A percentile compares a stretch with the other conserved stretches of the same genome.
These are phyloP conservation scores for Psilocybe cyanescens DNA, from an alignment of 768 basidiomycete species.

Conservation along the genomic window DNA sequence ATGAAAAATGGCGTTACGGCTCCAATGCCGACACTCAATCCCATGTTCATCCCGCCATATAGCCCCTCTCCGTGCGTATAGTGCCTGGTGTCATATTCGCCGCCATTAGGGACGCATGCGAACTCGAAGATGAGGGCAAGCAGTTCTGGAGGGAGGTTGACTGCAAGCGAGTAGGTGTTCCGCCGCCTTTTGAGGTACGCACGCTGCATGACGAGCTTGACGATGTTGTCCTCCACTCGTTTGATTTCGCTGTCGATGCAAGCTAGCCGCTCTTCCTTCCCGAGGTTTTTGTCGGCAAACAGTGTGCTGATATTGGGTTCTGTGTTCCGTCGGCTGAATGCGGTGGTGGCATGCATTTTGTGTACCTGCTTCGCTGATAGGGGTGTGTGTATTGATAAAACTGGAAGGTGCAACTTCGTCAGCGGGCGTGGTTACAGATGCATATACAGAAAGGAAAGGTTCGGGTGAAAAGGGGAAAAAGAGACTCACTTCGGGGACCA, in stretches of 20 bases:
- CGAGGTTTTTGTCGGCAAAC: conserved; percentile 3
- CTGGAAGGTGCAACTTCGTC: background rate
- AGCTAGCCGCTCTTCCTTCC: conserved; percentile 10
- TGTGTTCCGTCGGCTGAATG: conserved; percentile 10
- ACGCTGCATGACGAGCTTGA: conserved; percentile 21
- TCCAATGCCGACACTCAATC: conserved; percentile 14
- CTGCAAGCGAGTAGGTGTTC: conserved; percentile 21
- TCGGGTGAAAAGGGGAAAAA: background rate
- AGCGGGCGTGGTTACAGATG: background rate
- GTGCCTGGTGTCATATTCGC: background rate
- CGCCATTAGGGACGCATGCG: conserved; percentile 15
- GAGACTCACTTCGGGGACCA: conserved; percentile 6
- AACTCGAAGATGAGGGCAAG: conserved; percentile 23
- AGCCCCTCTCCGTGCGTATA: background rate
- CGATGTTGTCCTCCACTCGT: conserved; percentile 23
- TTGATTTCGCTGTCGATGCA: conserved; percentile 23
- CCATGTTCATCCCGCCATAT: conserved; percentile 12
- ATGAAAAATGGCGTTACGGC: conserved; percentile 25
- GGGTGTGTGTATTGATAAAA: background rate
- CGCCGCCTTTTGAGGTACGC: conserved; percentile 22
- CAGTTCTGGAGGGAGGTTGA: conserved; percentile 22
- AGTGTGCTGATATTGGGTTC: conserved; percentile 27
- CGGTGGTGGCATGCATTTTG: background rate
- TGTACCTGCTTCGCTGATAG: background rate
- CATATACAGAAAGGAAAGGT: background rate